Base-by-base conservation (phyloP, 768 basidiomycete genomes). In the Lentinula sp. region DNA sequence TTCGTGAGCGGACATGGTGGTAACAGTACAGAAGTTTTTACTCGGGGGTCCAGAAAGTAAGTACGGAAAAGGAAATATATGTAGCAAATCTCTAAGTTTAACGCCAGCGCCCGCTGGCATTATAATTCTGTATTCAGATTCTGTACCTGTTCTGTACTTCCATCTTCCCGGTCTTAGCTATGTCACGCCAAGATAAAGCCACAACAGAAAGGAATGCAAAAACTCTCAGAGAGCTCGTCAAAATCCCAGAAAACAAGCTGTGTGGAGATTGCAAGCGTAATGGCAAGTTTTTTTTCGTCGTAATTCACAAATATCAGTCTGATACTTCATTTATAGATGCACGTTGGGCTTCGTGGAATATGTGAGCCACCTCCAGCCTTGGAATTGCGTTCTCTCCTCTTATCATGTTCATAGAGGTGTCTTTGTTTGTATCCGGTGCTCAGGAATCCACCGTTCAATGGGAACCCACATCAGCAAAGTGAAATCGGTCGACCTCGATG, bases 261-360 rank as follows among this genome's bases (percentile, higher is more conserved):
- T 99, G 96, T 65, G 93, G 93, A 1, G 96, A 99, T 69, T 99
- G 96, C 79, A 96, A 97, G 72, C 87, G 91, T 63, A 95, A 97
- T 73, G 96, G 95, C 92, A 66, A 39, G 86, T 49, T 63, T 59
- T 49, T 60, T 55, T 13, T 33, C 46, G 36, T n/a, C 4, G 16
- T 61, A 32, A 46, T 41, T 60, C 39, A 36, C 57, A 59, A 32
- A 23, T 12, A 63, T 37, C 59, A 63, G 41, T 59, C 32, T 57
- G 10, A 36, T 63, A 46, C 56, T 46, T 52, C 51, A 43, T 54
- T 28, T 54, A 15, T 65, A 97, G 95, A 98, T 80, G 93, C 96
- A 48, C 83, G 96, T 67, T 99, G 96, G 96, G 96, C 96, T 46
- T 94, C 93, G 7, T 97, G 95, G 91, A 98, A 98, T 72, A 74